Evolutionary conservation across 2,329 filamentous ascomycete genomes (phyloP), one percentile per base, ranked within the genome.

Genomic region (Dothideomycetes sp.): DNA sequence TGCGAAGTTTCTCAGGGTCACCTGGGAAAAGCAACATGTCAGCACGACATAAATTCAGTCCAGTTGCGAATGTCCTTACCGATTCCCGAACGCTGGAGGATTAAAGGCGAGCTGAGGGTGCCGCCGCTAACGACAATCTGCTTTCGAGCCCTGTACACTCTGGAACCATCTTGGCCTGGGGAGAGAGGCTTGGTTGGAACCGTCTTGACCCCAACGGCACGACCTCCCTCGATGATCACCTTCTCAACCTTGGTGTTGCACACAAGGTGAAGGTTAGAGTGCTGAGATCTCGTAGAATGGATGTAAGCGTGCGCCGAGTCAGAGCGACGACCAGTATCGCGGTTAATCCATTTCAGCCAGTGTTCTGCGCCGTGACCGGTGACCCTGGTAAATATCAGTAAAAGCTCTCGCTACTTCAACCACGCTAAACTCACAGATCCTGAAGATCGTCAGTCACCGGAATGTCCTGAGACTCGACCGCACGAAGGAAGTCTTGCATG

Each of bases 291-390:
- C 4, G 83, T 88, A 38, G 79, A 77, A 59, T 89, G 84, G 44
- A 89, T 69, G 49, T 88, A 88, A 2, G 77, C 81, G 52, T 86
- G 82, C 5, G 83, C 83, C 39, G 78, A 81, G 60, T 88, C 83
- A 44, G 77, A 82, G 42, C 83, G 79, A 37, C 83, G 76, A 33
- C 82, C 82, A 52, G 73, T 76, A 58, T 75, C 58, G 12, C 57
- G 72, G 53, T 88, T 87, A 60, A 88, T 87, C 83, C 83, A 88
- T 61, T 88, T 87, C 41, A 88, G 64, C 83, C 83, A 88, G 48
- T 87, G 82, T 61, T 87, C 81, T 34, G 81, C 83, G 46, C 83
- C 83, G 34, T 72, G 69, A 33, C 63, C 79, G 1, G 79, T 83
- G 19, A 63, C 64, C 38, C 87, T 24, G 30, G 14, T 8, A 12